Conservation (phyloP, 2,329 filamentous ascomycete species). For the Sphaerostilbella broomeana region DNA sequence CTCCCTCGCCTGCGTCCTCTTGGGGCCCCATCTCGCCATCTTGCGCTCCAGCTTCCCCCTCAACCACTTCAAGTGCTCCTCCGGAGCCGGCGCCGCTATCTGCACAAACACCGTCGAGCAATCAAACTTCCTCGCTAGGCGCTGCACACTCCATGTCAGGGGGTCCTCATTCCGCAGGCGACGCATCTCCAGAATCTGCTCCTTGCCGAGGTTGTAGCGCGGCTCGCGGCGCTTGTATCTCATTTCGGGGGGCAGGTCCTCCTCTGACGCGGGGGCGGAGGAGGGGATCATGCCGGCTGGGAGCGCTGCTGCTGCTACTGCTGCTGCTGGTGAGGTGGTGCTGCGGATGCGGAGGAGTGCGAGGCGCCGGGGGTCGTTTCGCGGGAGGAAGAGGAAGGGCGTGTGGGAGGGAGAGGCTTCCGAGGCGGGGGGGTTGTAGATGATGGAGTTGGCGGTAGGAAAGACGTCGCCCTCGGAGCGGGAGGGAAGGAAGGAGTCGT, state of each 20-base stretch:
- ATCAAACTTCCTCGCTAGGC: constrained; percentile 47
- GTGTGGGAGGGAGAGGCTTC: constrained; percentile 55
- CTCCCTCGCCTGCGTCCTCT: constrained; percentile 46
- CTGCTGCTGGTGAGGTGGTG: constrained; percentile 21
- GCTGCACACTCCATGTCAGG: constrained; percentile 45
- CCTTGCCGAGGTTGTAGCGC: constrained; percentile 46
- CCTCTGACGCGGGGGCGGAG: no score
- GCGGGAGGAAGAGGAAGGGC: constrained; percentile 60
- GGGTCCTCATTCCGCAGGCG: constrained; percentile 48
- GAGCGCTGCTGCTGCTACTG: constrained; percentile 6
- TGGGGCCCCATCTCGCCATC: constrained; percentile 52
- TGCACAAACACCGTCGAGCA: constrained; percentile 53
- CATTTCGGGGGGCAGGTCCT: constrained; percentile 31
- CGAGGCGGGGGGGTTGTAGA: constrained; percentile 52
- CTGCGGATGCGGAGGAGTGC: constrained; percentile 39
- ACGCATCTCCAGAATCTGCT: constrained; percentile 55
- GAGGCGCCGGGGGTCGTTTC: constrained; percentile 46
- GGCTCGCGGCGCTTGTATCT: constrained; percentile 30
- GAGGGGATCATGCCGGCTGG: no score
- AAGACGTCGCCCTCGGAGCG: constrained; percentile 26
- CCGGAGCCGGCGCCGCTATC: constrained; percentile 47
- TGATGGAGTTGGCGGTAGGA: constrained; percentile 34
- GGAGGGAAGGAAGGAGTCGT: constrained; percentile 50
- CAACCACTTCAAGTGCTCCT: constrained; percentile 41
- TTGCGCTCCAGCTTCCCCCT: constrained; percentile 40